These are phyloP conservation scores for Penicillium antarcticum DNA, from an alignment of 495 filamentous ascomycete species.

Conservation along the genomic window DNA sequence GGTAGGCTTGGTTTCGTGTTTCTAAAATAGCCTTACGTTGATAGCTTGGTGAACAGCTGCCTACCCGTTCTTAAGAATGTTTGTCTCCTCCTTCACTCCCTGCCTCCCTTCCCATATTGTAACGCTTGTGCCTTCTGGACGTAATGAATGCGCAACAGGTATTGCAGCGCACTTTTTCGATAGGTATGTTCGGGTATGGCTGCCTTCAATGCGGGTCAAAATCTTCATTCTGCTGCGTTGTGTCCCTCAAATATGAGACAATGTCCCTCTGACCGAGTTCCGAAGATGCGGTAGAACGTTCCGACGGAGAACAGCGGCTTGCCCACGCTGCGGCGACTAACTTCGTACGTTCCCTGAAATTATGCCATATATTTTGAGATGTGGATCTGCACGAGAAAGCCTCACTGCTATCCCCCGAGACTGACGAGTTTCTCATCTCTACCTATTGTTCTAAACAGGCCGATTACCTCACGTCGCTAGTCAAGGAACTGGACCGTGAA, in stretches of 20 bases:
- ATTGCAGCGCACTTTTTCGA: slow-evolving; percentile 85
- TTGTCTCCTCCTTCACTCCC: too few species aligned
- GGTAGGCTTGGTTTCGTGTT: too few species aligned
- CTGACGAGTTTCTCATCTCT: not conserved
- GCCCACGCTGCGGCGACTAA: slow-evolving; percentile 85
- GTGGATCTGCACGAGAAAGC: too few species aligned
- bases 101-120: too few species aligned
- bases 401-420: too few species aligned
- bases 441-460: slow-evolving; percentile 52
- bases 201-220: slow-evolving; percentile 1
- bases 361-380: not conserved
- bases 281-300: slow-evolving; percentile 82
- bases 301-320: slow-evolving; percentile 90
- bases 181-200: slow-evolving; percentile 55
- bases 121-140: slow-evolving; percentile 14
- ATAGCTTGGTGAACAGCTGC: too few species aligned
- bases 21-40: too few species aligned
- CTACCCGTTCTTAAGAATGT: too few species aligned
- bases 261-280: slow-evolving; percentile 22
- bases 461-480: slow-evolving; percentile 84
- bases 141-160: slow-evolving; percentile 79
- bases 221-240: too few species aligned
- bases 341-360: slow-evolving; percentile 76
- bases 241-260: not conserved
- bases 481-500: slow-evolving; percentile 90